Evolutionary conservation across 1,139 yeast genomes (phyloP).

Genomic region (Debaryomyces nepalensis): DNA sequence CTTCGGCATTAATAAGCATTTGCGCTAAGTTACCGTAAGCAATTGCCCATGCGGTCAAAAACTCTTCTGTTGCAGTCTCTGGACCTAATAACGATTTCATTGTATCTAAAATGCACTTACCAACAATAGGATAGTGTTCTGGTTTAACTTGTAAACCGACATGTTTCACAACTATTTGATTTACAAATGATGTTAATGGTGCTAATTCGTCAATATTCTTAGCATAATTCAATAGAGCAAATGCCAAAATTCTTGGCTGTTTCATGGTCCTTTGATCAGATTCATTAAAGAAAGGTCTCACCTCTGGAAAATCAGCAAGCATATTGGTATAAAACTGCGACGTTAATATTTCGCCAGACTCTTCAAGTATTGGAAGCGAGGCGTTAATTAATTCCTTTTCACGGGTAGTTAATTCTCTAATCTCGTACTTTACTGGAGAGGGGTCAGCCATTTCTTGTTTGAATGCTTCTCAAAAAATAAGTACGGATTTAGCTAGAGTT

Average conservation of each 20-base stretch:
- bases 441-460: too few species aligned
- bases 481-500: too few species aligned
- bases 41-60: slow-evolving; percentile 64
- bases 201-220: slow-evolving; percentile 63
- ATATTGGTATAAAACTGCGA: slow-evolving; percentile 57
- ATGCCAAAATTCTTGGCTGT: slow-evolving; percentile 71
- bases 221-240: slow-evolving; percentile 65
- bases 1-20: slow-evolving; percentile 61
- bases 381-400: slow-evolving; percentile 52
- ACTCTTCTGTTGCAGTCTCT: slow-evolving; percentile 58
- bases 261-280: slow-evolving; percentile 58
- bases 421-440: slow-evolving; percentile 20
- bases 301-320: slow-evolving; percentile 57
- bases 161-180: slow-evolving; percentile 67
- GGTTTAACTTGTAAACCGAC: slow-evolving; percentile 65
- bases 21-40: slow-evolving; percentile 71
- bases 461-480: too few species aligned
- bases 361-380: slow-evolving; percentile 63
- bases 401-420: slow-evolving; percentile 29
- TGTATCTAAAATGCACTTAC: slow-evolving; percentile 56
- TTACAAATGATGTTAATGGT: slow-evolving; percentile 57
- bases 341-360: slow-evolving; percentile 60
- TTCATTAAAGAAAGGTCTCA: slow-evolving; percentile 61
- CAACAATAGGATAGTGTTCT: slow-evolving; percentile 70
- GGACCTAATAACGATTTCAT: slow-evolving; percentile 60